Conservation (phyloP, 176 grass and related monocot genomes). For the Melocanna baccifera region DNA sequence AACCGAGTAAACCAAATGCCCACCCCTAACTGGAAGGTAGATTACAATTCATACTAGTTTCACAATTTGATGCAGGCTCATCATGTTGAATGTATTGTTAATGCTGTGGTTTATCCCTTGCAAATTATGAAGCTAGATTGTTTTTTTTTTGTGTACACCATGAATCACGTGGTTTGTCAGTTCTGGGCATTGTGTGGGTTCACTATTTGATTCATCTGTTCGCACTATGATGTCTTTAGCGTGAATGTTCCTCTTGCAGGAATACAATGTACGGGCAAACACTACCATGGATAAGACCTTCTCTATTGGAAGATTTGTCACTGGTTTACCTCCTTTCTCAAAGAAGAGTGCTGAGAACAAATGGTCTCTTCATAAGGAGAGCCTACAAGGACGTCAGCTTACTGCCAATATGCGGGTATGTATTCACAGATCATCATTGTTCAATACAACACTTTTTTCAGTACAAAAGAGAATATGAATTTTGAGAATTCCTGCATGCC, state of each 20-base stretch:
- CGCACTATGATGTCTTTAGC: background rate
- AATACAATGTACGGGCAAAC: conserved; percentile 95
- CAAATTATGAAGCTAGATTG: background rate
- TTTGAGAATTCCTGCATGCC: background rate
- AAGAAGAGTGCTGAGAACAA: conserved; percentile 82
- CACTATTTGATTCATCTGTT: conserved; percentile 30
- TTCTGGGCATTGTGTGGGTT: background rate
- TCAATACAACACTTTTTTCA: background rate
- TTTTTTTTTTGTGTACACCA: background rate
- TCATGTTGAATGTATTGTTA: background rate
- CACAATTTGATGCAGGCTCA: background rate
- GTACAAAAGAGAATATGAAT: background rate
- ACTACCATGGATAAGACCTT: conserved; percentile 57
- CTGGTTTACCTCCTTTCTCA: conserved; percentile 85
- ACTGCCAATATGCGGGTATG: conserved; percentile 69
- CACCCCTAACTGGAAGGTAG: background rate
- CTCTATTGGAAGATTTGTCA: conserved; percentile 89
- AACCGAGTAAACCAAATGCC: too few species aligned
- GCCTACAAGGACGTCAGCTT: conserved; percentile 75
- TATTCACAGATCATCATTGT: conserved; percentile 3
- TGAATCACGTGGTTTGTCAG: background rate
- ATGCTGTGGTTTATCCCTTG: background rate
- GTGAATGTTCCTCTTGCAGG: conserved; percentile 42
- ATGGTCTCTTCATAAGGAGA: conserved; percentile 97
- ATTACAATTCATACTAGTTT: background rate